Evolutionary conservation across 768 basidiomycete species (phyloP), one percentile per base, ranked within the genome.

Genomic region (Mycena indigotica): DNA sequence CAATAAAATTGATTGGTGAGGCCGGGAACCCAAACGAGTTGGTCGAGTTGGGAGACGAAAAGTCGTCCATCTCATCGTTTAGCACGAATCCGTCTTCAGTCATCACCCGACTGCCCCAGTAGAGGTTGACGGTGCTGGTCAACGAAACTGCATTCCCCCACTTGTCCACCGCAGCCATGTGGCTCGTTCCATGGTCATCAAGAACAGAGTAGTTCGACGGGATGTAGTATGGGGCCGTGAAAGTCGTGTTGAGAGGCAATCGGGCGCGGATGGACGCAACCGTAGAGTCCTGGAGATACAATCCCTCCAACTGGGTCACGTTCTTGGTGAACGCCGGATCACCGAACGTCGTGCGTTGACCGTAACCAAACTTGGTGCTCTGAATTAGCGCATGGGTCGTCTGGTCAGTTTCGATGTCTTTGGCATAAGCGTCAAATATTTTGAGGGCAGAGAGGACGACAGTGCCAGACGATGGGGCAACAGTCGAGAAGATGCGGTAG

Each of bases 291-390:
- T 63, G 65, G n/a, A 76, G 55, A 52, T 69, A 72, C 21, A 57
- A 62, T 24, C 61, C 41, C 53, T 77, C 68, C 16, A 76, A 66
- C 12, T 55, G 55, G 3, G 76, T 67, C 16, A 77, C 77, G 57
- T 76, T 78, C 19, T 63, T 19, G 3, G 71, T 72, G 60, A 73
- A 77, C 8, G 73, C 74, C 0, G 76, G 76, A 55, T 78, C 76
- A 6, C 75, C 64, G 16, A 57, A 48, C 5, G 46, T 48, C 26
- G 72, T 73, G 23, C 74, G 64, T 40, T 65, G 66, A 12, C 72
- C 74, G 52, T 73, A 77, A 2, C 67, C 73, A 50, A 76, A 76
- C 53, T 69, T 63, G 28, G 62, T 69, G 12, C 71, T 69, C 53
- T 77, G 69, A 32, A 77, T 67, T 1, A 76, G 65, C 25, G 65